phyloP scores from a whole-genome alignment of 2,329 filamentous ascomycete genomes.

The Ceratocystis colombiana region DNA sequence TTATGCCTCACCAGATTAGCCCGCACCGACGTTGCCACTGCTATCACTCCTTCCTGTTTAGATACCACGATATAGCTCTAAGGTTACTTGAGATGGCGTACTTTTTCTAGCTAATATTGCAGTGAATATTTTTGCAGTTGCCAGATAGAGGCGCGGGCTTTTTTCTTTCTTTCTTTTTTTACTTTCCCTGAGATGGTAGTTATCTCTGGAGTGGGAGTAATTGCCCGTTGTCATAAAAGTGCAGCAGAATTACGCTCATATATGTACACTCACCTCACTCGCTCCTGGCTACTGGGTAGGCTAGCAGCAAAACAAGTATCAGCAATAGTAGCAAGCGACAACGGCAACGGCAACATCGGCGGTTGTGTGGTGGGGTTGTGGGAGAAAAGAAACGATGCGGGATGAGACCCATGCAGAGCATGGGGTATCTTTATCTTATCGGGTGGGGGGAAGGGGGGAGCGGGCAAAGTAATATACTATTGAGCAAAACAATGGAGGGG shows the following conservation, averaged over 20 bases:
- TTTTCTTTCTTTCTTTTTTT: not conserved
- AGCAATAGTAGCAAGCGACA: not conserved
- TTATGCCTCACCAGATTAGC: not conserved
- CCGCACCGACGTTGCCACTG: not conserved
- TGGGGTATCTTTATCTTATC: constrained; percentile 7
- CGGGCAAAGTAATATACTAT: not conserved
- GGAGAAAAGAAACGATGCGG: not conserved
- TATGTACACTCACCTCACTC: not conserved
- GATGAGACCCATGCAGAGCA: not conserved
- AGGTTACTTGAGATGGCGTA: not conserved
- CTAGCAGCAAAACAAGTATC: not conserved
- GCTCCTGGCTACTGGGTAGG: not conserved
- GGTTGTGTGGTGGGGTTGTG: not conserved
- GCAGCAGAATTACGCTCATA: not conserved
- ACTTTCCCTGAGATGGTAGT: not conserved
- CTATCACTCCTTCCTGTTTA: constrained; percentile 1
- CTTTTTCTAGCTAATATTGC: not conserved
- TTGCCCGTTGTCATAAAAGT: not conserved
- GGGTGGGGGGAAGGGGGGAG: not conserved
- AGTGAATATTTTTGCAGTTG: not conserved
- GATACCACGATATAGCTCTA: constrained; percentile 2
- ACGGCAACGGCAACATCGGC: not conserved
- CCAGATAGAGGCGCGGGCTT: not conserved
- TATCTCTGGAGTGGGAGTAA: not conserved
- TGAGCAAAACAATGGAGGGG: not conserved